A percentile compares a stretch with the other conserved stretches of the same genome.
phyloP scores from a whole-genome alignment of 768 basidiomycete genomes.

The Termitomyces sp. region DNA sequence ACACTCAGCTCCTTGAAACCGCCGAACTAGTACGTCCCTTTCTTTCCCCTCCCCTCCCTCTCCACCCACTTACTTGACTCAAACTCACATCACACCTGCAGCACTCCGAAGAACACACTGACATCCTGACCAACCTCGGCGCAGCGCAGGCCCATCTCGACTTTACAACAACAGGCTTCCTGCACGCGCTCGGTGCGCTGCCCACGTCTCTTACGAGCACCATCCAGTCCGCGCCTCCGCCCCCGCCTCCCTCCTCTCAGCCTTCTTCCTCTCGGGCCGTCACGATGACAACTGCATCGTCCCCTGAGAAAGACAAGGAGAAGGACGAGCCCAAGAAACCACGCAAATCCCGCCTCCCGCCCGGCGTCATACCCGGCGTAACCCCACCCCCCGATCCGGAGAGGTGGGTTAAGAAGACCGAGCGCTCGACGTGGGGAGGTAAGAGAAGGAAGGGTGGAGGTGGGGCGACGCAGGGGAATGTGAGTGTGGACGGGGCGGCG shows the following conservation, averaged over 20 bases:
- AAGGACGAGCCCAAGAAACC: constrained; percentile 38
- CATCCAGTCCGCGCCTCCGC: constrained; percentile 63
- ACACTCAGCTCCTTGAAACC: constrained; percentile 76
- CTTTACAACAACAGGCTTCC: constrained; percentile 72
- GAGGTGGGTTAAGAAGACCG: constrained; percentile 86
- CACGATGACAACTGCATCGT: constrained; percentile 11
- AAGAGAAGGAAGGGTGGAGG: constrained; percentile 50
- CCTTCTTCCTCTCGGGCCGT: neutral
- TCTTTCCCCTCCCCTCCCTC: neutral
- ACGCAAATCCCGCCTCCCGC: constrained; percentile 65
- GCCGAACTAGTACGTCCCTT: constrained; percentile 62
- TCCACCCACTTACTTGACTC: no score
- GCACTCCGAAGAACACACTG: constrained; percentile 85
- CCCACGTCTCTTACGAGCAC: constrained; percentile 45
- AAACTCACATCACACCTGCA: constrained; percentile 32
- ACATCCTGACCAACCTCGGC: constrained; percentile 80
- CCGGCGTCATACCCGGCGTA: constrained; percentile 72
- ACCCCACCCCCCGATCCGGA: constrained; percentile 85
- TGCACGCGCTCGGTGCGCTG: constrained; percentile 58
- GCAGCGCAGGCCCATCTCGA: constrained; percentile 82
- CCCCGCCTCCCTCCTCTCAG: constrained; percentile 27
- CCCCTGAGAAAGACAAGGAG: no score
- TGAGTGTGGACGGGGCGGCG: no score
- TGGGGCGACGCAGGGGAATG: constrained; percentile 69
- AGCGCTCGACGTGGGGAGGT: constrained; percentile 57